Evolutionary conservation across 2,329 filamentous ascomycete genomes (phyloP).

Genomic region (Neonectria coccinea): DNA sequence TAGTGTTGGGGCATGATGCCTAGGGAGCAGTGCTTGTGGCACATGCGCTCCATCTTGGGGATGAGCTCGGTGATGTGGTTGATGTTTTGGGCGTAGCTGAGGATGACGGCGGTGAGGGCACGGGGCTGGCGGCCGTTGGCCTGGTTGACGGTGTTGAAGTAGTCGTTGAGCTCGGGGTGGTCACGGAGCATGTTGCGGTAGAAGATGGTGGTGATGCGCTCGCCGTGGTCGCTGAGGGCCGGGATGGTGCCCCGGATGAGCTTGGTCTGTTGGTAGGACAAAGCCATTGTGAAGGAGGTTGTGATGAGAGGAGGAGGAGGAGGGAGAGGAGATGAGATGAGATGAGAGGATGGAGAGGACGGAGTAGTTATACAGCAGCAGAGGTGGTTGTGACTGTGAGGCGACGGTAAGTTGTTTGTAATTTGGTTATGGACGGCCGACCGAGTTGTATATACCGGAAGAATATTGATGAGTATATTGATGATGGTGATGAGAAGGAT

Average conservation of each 20-base stretch:
- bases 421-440: conserved; percentile 9
- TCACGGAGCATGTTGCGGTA: conserved; percentile 76
- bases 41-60: conserved; percentile 67
- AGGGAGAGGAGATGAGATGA: background rate
- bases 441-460: conserved; percentile 11
- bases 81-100: conserved; percentile 79
- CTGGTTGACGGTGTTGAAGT: conserved; percentile 70
- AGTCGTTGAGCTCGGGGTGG: conserved; percentile 74
- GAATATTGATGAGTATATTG: background rate
- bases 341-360: conserved; percentile 1
- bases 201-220: conserved; percentile 76
- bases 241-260: conserved; percentile 79
- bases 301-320: background rate
- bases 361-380: conserved; percentile 14
- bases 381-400: conserved; percentile 11
- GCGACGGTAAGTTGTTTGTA: conserved; percentile 10
- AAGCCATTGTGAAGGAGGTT: conserved; percentile 48
- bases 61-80: conserved; percentile 69
- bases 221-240: conserved; percentile 74
- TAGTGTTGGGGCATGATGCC: conserved; percentile 78
- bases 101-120: conserved; percentile 60
- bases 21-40: conserved; percentile 80
- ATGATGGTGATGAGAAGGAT: conserved; percentile 1
- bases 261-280: conserved; percentile 67
- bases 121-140: conserved; percentile 52